Conservation (phyloP, 176 grass and related monocot species). For the Metroxylon sagu region DNA sequence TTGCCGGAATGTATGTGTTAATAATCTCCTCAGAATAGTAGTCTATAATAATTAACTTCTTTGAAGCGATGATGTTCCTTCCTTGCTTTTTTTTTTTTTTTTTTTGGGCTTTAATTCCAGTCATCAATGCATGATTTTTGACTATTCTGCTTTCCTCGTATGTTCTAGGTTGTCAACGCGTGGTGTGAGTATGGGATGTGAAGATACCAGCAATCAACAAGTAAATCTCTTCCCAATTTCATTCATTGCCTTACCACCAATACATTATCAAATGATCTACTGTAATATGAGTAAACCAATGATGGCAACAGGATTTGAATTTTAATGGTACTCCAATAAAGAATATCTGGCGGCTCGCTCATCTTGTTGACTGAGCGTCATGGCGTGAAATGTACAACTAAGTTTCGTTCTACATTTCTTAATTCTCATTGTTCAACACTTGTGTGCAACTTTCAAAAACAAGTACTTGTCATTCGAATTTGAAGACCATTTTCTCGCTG, state of each 20-base stretch:
- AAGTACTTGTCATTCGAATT: constrained; percentile 93
- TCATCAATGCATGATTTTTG: too few species aligned
- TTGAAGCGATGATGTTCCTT: too few species aligned
- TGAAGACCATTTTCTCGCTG: constrained; percentile 78
- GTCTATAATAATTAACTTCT: too few species aligned
- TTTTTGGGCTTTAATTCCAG: too few species aligned
- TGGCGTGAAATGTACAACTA: not conserved
- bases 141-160: not conserved
- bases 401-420: not conserved
- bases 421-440: not conserved
- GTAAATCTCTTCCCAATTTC: constrained; percentile 30
- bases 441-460: constrained; percentile 56
- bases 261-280: not conserved
- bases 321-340: constrained; percentile 76
- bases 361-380: constrained; percentile 71
- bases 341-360: constrained; percentile 83
- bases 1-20: too few species aligned
- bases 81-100: too few species aligned
- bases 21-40: too few species aligned
- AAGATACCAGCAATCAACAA: constrained; percentile 85
- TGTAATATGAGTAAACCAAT: constrained; percentile 17
- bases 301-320: constrained; percentile 45
- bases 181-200: constrained; percentile 76
- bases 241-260: too few species aligned
- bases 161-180: constrained; percentile 43